phyloP scores from a whole-genome alignment of 2,329 filamentous ascomycete species.

The Zymoseptoria tritici region DNA sequence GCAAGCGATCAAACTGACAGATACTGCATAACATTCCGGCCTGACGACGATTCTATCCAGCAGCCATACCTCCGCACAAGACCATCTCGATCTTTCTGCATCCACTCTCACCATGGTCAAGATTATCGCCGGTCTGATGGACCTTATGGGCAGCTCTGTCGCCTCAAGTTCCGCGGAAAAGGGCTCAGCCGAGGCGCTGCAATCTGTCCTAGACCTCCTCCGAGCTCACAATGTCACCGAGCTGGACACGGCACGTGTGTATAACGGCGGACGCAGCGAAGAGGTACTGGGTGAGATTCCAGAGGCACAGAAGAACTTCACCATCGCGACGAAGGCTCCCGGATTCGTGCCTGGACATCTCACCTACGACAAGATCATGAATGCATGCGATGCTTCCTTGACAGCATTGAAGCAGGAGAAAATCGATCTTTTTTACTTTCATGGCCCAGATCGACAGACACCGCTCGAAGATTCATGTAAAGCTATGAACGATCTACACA shows the following conservation, averaged over 20 bases:
- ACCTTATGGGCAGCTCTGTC: slow-evolving; percentile 21
- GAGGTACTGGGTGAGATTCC: slow-evolving; percentile 35
- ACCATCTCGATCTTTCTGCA: not conserved
- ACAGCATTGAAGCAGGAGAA: slow-evolving; percentile 21
- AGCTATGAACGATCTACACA: slow-evolving; percentile 40
- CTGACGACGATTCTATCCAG: not conserved
- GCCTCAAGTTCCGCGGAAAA: slow-evolving; percentile 19
- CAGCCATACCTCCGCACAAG: not conserved
- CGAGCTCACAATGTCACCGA: slow-evolving; percentile 27
- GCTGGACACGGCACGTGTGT: slow-evolving; percentile 35
- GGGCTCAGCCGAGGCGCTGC: slow-evolving; percentile 13
- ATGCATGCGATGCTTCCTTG: slow-evolving; percentile 21
- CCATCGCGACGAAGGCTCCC: slow-evolving; percentile 25
- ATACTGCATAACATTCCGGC: not conserved
- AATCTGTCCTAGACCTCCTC: slow-evolving; percentile 28
- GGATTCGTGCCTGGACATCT: slow-evolving; percentile 22
- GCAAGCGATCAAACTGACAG: not conserved
- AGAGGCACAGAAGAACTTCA: slow-evolving; percentile 16
- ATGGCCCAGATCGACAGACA: slow-evolving; percentile 40
- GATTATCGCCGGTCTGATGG: slow-evolving; percentile 20
- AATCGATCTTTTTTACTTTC: slow-evolving; percentile 38
- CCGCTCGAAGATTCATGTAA: slow-evolving; percentile 41
- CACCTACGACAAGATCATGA: slow-evolving; percentile 20
- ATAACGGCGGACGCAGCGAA: slow-evolving; percentile 33
- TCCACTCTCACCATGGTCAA: slow-evolving; percentile 19